Conservation (phyloP, 257 asterid genomes). For the Galeopsis tetrahit region DNA sequence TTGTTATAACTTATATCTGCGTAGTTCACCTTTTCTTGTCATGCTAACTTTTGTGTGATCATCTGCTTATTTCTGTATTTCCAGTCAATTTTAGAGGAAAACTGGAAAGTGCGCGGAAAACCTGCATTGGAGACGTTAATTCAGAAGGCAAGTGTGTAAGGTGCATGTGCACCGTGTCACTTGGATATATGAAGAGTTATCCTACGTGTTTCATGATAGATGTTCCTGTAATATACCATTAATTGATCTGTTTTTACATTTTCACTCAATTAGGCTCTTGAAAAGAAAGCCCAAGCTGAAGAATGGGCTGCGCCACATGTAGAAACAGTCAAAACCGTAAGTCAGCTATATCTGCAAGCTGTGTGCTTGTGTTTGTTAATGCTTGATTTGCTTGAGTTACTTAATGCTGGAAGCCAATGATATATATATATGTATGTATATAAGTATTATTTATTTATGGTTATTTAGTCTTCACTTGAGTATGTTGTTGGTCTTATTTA, state of each 20-base stretch:
- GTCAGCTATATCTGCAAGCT: slow-evolving; percentile 36
- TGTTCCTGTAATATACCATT: slow-evolving; percentile 29
- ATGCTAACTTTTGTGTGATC: slow-evolving; percentile 10
- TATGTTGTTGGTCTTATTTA: slow-evolving; percentile 14
- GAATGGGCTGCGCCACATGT: slow-evolving; percentile 90
- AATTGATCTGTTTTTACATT: slow-evolving; percentile 20
- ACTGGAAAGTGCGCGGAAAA: slow-evolving; percentile 80
- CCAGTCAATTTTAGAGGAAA: slow-evolving; percentile 68
- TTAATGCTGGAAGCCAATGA: slow-evolving; percentile 15
- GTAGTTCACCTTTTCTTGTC: not conserved
- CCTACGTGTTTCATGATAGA: slow-evolving; percentile 9
- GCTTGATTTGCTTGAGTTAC: slow-evolving; percentile 15
- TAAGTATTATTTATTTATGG: slow-evolving; percentile 16
- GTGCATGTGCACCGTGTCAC: slow-evolving; percentile 21
- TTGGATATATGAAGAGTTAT: slow-evolving; percentile 18
- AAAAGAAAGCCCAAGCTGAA: slow-evolving; percentile 78
- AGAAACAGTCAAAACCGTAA: slow-evolving; percentile 75
- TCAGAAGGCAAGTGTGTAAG: slow-evolving; percentile 60
- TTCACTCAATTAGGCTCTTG: slow-evolving; percentile 58
- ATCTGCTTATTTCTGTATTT: slow-evolving; percentile 30
- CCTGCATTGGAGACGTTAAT: slow-evolving; percentile 68
- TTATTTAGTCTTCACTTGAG: not conserved
- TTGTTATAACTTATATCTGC: slow-evolving; percentile 25
- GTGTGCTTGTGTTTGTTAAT: slow-evolving; percentile 26
- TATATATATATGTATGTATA: not conserved